phyloP scores from a whole-genome alignment of 1,284 basidiomycete species.

The Hypsizygus ulmarius region DNA sequence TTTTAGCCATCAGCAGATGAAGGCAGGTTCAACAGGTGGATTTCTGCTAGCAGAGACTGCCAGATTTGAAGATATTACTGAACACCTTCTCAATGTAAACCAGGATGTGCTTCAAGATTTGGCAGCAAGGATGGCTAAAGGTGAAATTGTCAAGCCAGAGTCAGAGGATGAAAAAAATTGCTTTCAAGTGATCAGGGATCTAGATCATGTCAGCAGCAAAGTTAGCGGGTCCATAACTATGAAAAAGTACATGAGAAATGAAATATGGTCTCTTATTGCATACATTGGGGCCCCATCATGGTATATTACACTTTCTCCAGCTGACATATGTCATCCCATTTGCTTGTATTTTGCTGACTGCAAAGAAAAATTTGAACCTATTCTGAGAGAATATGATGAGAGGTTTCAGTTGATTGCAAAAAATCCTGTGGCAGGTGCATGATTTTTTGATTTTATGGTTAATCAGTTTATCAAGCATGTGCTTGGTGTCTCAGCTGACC shows the following conservation, averaged over 20 bases:
- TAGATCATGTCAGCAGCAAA: conserved; percentile 33
- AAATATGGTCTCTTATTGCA: conserved; percentile 34
- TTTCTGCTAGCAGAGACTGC: conserved; percentile 27
- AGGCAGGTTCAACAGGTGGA: conserved; percentile 24
- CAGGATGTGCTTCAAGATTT: conserved; percentile 22
- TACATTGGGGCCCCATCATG: conserved; percentile 32
- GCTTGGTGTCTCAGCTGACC: conserved; percentile 21
- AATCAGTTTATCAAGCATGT: conserved; percentile 31
- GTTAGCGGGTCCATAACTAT: conserved; percentile 32
- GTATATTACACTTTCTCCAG: conserved; percentile 37
- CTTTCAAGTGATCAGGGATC: conserved; percentile 31
- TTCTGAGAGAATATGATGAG: not conserved
- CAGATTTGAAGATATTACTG: conserved; percentile 26
- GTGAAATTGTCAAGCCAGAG: conserved; percentile 25
- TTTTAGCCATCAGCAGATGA: conserved; percentile 41
- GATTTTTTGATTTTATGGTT: conserved; percentile 31
- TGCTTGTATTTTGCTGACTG: conserved; percentile 29
- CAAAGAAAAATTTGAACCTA: conserved; percentile 17
- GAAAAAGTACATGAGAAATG: conserved; percentile 35
- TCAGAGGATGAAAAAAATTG: conserved; percentile 33
- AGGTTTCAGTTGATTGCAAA: conserved; percentile 20
- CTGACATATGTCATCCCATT: conserved; percentile 29
- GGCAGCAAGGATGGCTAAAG: conserved; percentile 20
- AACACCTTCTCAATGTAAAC: conserved; percentile 27
- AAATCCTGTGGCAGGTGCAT: conserved; percentile 32